Evolutionary conservation across 192 early-diverging fungal species (phyloP), one percentile per base, ranked within the genome.

Genomic region (Coemansia javaensis): DNA sequence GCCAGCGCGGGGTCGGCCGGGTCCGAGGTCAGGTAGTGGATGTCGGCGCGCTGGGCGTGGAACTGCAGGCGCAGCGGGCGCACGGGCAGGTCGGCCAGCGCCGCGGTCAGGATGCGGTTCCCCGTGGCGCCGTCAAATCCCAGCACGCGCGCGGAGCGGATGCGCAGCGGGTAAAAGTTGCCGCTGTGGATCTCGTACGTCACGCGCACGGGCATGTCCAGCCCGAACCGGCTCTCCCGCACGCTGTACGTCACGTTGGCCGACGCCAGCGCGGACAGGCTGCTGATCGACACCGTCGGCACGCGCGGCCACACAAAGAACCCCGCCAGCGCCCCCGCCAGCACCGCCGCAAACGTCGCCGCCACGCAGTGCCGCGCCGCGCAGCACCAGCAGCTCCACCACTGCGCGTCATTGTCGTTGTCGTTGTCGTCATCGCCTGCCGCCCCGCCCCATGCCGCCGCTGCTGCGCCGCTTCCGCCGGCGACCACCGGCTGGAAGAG

Each of bases 91-190:
- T 33, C 33, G 3, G 18, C 25, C 15, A 69, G 21, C 0, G 34
- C 52, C 2, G 66, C 57, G 9, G 69, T 59, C 24, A 68, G 43
- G 17, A 76, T 58, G 12, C 53, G 46, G 46, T 69, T 63, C 0
- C 60, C 59, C 0, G 57, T 69, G 41, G 56, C 62, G 22, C 61
- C 59, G 40, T 76, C 66, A 36, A 65, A 76, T 0, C 73, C 66
- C 10, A 28, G 22, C 0, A 68, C 66, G 4, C 40, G 47, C 3
- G 59, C 46, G 5, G 21, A 14, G 23, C 38, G 38, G 22, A 76
- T 66, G 1, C n/a, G n/a, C 37, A 76, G 36, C 7, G 65, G 65
- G 30, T 76, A 76, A 22, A 76, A 76, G 28, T 65, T 76, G 33
- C 59, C 61, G 47, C 66, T 76, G 28, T 69, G 61, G 8, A 64